Base-by-base conservation (phyloP, 495 filamentous ascomycete species). In the Astrothelium macrocarpum region DNA sequence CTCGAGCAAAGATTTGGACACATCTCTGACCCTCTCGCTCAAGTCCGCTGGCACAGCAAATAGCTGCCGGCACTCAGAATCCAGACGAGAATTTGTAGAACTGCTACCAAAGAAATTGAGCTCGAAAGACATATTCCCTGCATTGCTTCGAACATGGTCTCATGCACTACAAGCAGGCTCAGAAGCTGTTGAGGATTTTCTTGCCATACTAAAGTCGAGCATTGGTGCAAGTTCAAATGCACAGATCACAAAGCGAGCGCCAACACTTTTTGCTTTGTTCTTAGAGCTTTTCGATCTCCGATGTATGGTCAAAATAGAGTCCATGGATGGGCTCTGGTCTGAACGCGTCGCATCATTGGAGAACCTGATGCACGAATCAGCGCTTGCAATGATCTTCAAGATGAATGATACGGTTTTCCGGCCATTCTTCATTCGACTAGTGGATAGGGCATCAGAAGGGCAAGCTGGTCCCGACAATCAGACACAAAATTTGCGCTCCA, bases 351-450 rank as follows among this genome's bases (percentile, higher is more conserved):
- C 82, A 29, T 78, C 81, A 58, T 77, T 90, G n/a, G 90, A 96
- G 73, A 77, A 76, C 32, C 70, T 76, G 2, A 67, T 90, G 61
- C 84, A 89, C 67, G 79, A 86, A 12, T 79, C 85, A 1, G 85
- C 84, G 0, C 84, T 97, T 43, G 88, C 90, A 72, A 92, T 96
- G 85, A 88, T 94, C 59, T 89, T 95, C 77, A 97, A 97, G 80
- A 81, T 97, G 25, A 97, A 96, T 74, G 95, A 98, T 74, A 84
- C 87, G n/a, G 84, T 88, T 20, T 98, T 97, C 83, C 83, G 92
- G n/a, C 94, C 94, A 0, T 84, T 97, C 60, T 97, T 97, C 73
- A 80, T 83, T 18, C 83, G 85, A 62, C 74, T 96, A 5, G 78
- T 92, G 26, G 91, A 96, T 34, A 96, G 91, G 90, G 83, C 88